Evolutionary conservation across 2,329 filamentous ascomycete species (phyloP).

Genomic region (Epichloe sp.): DNA sequence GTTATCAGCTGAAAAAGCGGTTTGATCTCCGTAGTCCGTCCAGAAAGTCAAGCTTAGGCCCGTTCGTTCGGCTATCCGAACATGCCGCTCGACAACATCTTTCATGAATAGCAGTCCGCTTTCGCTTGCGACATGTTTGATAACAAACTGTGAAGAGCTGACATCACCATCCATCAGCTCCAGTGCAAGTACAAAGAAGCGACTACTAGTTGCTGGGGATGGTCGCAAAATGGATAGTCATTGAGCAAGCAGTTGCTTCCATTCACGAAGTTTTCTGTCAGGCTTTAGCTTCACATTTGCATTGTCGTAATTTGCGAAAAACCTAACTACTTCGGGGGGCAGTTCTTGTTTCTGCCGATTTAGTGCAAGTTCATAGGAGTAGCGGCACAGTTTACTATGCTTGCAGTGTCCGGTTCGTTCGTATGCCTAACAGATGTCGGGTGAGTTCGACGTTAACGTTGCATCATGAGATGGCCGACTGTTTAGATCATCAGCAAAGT

Average conservation of each 20-base stretch:
- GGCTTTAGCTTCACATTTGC: background rate
- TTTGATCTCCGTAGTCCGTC: conserved; percentile 14
- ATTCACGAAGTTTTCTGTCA: conserved; percentile 10
- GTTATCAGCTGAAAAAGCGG: conserved; percentile 24
- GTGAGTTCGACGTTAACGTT: background rate
- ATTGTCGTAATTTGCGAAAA: background rate
- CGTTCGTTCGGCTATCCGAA: conserved; percentile 4
- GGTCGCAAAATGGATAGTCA: background rate
- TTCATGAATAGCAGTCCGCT: conserved; percentile 16
- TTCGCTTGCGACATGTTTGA: conserved; percentile 15
- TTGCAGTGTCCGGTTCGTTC: conserved; percentile 6
- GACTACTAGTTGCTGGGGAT: background rate
- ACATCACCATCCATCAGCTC: conserved; percentile 12
- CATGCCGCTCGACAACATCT: conserved; percentile 13
- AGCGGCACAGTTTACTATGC: conserved; percentile 6
- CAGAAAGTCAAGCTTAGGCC: conserved; percentile 11
- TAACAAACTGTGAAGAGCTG: conserved; percentile 9
- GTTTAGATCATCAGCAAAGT: background rate
- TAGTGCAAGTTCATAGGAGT: conserved; percentile 1
- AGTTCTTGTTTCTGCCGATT: background rate
- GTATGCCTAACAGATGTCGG: background rate
- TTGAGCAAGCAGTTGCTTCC: conserved; percentile 8
- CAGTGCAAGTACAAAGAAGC: conserved; percentile 10
- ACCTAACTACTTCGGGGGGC: background rate
- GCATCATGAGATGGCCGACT: background rate